These are phyloP conservation scores for Ceratobasidium sp. DNA, from an alignment of 1,284 basidiomycete species.

Conservation along the genomic window DNA sequence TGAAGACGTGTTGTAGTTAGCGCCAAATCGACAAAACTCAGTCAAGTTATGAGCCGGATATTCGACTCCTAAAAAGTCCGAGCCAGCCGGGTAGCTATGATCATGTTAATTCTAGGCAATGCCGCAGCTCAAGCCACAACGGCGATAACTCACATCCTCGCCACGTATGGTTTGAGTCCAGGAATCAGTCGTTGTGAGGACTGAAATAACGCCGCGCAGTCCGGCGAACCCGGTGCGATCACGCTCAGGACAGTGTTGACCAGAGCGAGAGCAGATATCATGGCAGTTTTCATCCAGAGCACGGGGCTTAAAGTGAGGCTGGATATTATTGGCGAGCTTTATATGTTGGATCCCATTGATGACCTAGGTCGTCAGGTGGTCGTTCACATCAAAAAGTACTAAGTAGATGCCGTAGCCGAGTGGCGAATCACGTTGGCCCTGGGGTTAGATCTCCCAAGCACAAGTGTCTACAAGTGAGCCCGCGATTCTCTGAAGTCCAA, in stretches of 20 bases:
- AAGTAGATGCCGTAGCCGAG: too few species aligned
- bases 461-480: too few species aligned
- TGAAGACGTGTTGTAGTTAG: constrained; percentile 34
- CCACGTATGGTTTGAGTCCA: constrained; percentile 32
- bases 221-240: not conserved
- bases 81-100: too few species aligned
- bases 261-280: not conserved
- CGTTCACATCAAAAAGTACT: too few species aligned
- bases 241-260: not conserved
- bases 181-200: constrained; percentile 10
- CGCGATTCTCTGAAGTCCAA: too few species aligned
- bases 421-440: too few species aligned
- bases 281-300: not conserved
- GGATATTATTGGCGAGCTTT: too few species aligned
- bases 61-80: not conserved
- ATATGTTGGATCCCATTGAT: too few species aligned
- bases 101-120: too few species aligned
- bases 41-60: constrained; percentile 24
- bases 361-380: too few species aligned
- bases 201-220: not conserved
- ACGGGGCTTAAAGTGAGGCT: not conserved
- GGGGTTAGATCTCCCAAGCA: too few species aligned
- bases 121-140: too few species aligned
- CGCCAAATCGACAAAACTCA: constrained; percentile 44
- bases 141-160: not conserved